Base-by-base conservation (phyloP, 2,329 filamentous ascomycete genomes). In the Fusarium subglutinans region DNA sequence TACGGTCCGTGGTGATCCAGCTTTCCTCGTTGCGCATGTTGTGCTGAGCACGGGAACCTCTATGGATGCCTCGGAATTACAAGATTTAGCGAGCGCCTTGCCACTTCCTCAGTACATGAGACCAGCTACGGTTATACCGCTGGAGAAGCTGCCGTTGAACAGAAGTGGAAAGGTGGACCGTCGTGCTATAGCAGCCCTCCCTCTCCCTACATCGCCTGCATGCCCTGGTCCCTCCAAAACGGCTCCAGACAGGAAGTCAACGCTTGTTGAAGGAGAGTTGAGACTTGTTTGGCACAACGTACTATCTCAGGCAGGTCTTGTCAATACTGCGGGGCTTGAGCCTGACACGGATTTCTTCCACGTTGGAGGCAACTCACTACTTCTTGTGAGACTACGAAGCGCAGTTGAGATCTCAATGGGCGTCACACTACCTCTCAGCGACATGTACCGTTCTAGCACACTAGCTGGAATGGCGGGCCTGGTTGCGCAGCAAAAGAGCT, bases 21-120 rank as follows among this genome's bases (percentile, higher is more conserved):
- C 30, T 1, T 63, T 63, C 4, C 59, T 63, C 6, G 40, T 57
- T 10, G 50, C 59, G 4, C 40, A 63, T 22, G 51, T 57, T n/a
- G 59, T 63, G 17, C 13, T 47, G 10, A 4, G 1, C 2, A 4
- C 26, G 0, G 33, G 13, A 7, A 10, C 20, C 2, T 45, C 14
- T 22, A 11, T 33, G 18, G 22, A 26, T 12, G 5, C 6, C 0
- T 33, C 15, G 8, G 18, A 3, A 4, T 22, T 38, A 7, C 59
- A 45, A 7, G 30, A 15, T 1, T 2, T 24, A 5, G 20, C 33
- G 3, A 47, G 7, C 5, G 3, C 24, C 7, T 7, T 57, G 2
- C 40, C 50, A 12, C 48, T 63, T 24, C 59, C 59, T 13, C 59
- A 63, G 14, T 63, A 47, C 22, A 63, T 63, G 59, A 47, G n/a